Base-by-base conservation (phyloP, 108 stramenopile species). In the Pseudonitzschia pungens region DNA sequence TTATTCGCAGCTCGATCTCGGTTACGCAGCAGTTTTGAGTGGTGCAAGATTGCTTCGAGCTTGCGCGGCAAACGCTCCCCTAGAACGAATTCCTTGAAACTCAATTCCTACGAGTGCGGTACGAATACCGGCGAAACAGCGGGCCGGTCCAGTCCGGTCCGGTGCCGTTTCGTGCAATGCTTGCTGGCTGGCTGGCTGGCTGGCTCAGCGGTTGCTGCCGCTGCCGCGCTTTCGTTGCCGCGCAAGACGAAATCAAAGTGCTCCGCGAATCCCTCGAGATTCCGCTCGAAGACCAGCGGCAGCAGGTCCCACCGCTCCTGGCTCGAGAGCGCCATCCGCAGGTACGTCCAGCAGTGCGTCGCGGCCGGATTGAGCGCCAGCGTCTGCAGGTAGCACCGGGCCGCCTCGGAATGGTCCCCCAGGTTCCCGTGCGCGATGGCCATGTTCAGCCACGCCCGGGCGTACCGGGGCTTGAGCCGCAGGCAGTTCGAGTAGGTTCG, bases 391-490 rank as follows among this genome's bases (percentile, higher is more conserved):
- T 97, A 99, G 77, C 95, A 96, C 16, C 95, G 77, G 20, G 92
- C 88, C 5, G 97, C 96, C 68, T 97, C 92, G 27, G 86, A 84
- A 69, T 94, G 94, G 27, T 92, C 85, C 31, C 84, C 86, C 31
- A 97, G 73, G 72, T 96, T 97, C 63, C 80, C 81, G 75, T 97
- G 97, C 14, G 96, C 85, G 59, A 99, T 97, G 22, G 96, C 97
- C 85, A 96, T 91, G 70, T 99, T 99, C n/a, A 97, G 76, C 98
- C 97, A 97, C 36, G 89, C 96, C 4, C 98, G 83, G 1, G 96
- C 92, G 81, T 96, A 99, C 82, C 88, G 84, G 28, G 98, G 98
- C 68, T 96, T 95, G 36, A 95, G 71, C 40, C 84, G 71, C 58
- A 99, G 68, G 0, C 96, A 96, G 43, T 65, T 68, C n/a, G 85